Evolutionary conservation across 345 rosid genomes (phyloP), one percentile per base, ranked within the genome.

Genomic region (Clausena lansium): DNA sequence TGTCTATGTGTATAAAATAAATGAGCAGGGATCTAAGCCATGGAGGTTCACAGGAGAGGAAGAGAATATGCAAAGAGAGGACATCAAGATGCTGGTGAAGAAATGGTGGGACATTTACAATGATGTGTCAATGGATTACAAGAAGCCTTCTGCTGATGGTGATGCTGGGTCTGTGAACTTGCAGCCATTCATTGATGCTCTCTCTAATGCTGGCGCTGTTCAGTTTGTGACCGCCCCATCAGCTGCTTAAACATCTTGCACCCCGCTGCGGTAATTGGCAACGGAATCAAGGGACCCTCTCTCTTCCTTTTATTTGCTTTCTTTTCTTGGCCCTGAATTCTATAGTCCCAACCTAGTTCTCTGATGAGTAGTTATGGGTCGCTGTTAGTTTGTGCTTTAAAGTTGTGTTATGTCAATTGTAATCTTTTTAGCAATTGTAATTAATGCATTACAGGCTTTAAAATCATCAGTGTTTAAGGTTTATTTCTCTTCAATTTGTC

Each of bases 31-130:
- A 11, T 88, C 94, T 13, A 95, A 95, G 86, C 99, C 99, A 25
- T 92, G 99, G 99, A 95, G 97, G 82, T 95, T 86, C 78, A 93
- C 99, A 0, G 97, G 98, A 32, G 76, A 86, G 72, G 99, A 91
- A 75, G 89, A 68, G 14, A 94, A 93, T 74, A 91, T 93, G 99
- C 86, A 90, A 2, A 87, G 97, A 63, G 95, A 92, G 76, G 94
- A 93, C 73, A 86, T 93, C 19, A 92, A 93, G 83, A 83, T 83
- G 92, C 70, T 93, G 70, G 90, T 93, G 66, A 71, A 88, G 69
- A 91, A 85, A 74, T 93, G 98, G 97, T 87, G 93, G 96, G 94
- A 93, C 24, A 83, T 92, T 22, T 95, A 92, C 87, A 81, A 86
- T 7, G 98, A 95, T 15, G 88, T 72, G 38, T 86, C 98, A 0